Conservation (phyloP, 2,329 filamentous ascomycete genomes). For the Xylaria arbuscula region DNA sequence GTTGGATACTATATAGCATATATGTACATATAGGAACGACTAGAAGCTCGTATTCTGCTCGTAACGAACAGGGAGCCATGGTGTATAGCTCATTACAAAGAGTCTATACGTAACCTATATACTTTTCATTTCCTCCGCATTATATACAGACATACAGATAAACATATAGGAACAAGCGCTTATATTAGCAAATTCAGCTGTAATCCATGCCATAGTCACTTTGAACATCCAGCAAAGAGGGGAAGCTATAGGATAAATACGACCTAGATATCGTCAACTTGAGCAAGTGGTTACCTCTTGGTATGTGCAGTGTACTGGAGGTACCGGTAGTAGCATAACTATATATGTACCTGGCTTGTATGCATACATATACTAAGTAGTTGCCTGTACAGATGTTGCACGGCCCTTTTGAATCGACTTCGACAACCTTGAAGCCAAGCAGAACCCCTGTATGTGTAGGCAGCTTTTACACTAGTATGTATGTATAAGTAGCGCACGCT, state of each 20-base stretch:
- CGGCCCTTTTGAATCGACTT: constrained; percentile 1
- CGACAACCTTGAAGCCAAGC: background rate
- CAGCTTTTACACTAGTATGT: background rate
- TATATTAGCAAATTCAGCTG: background rate
- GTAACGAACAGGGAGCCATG: background rate
- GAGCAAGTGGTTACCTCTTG: background rate
- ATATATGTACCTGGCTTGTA: background rate
- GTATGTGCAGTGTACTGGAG: background rate
- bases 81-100: background rate
- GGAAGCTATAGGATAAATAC: background rate
- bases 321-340: background rate
- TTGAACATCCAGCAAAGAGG: no score
- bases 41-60: background rate
- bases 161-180: background rate
- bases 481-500: constrained; percentile 10
- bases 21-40: background rate
- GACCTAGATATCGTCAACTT: background rate
- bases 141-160: no score
- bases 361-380: background rate
- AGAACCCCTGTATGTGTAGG: constrained; percentile 5
- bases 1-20: no score
- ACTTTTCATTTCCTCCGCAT: no score
- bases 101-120: background rate
- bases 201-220: background rate
- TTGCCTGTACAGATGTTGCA: constrained; percentile 6